phyloP scores from a whole-genome alignment of 805 yeast genomes.

The Candida maltosa region DNA sequence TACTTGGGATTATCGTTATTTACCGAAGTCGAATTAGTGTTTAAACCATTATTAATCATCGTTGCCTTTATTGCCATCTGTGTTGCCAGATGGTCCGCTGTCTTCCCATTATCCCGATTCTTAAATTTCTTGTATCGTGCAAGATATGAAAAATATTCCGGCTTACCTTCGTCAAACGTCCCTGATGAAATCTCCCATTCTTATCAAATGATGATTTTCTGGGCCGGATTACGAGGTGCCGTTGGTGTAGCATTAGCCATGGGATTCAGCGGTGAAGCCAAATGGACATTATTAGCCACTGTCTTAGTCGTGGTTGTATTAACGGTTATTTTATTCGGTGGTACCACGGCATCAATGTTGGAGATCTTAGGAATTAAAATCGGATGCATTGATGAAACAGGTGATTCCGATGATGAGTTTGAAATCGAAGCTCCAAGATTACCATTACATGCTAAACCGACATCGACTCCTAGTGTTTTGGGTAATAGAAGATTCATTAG shows the following conservation, averaged over 20 bases:
- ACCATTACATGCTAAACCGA: slow-evolving; percentile 13
- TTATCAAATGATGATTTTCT: slow-evolving; percentile 97
- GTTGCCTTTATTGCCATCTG: slow-evolving; percentile 89
- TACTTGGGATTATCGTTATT: slow-evolving; percentile 91
- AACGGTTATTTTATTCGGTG: slow-evolving; percentile 95
- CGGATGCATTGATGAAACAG: slow-evolving; percentile 75
- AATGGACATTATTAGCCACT: slow-evolving; percentile 85
- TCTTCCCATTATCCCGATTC: slow-evolving; percentile 84
- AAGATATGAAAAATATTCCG: slow-evolving; percentile 42
- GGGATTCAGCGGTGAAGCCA: slow-evolving; percentile 94
- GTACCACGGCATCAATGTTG: slow-evolving; percentile 97
- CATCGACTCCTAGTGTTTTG: slow-evolving; percentile 10
- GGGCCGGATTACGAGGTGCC: slow-evolving; percentile 99
- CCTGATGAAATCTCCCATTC: slow-evolving; percentile 92
- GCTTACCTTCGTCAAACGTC: slow-evolving; percentile 33
- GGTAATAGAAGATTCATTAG: slow-evolving; percentile 21
- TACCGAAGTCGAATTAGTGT: slow-evolving; percentile 93
- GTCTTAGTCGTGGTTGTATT: slow-evolving; percentile 94
- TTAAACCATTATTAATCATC: slow-evolving; percentile 88
- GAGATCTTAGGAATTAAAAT: slow-evolving; percentile 91
- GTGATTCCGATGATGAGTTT: slow-evolving; percentile 89
- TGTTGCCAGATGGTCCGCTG: slow-evolving; percentile 95
- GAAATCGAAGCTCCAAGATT: slow-evolving; percentile 75
- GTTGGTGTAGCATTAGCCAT: slow-evolving; percentile 98
- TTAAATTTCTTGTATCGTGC: slow-evolving; percentile 76